Conservation (phyloP, 768 basidiomycete genomes). For the Exsudoporus frostii region DNA sequence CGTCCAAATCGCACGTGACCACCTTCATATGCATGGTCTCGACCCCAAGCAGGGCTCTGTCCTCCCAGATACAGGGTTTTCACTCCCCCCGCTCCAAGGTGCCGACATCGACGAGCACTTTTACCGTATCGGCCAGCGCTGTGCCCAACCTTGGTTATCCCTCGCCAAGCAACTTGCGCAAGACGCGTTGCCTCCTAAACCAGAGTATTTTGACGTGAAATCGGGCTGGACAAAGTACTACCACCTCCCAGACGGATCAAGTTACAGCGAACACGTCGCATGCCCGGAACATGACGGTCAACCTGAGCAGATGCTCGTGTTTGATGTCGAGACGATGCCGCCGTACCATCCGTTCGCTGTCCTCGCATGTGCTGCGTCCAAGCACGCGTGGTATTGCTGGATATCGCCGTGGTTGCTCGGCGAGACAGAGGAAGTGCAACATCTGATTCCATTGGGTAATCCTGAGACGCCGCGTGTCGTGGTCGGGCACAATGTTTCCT, state of each 20-base stretch:
- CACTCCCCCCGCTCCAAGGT: constrained; percentile 83
- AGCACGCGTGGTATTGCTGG: constrained; percentile 92
- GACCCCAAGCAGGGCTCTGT: constrained; percentile 76
- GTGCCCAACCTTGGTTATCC: constrained; percentile 74
- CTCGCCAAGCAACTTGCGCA: constrained; percentile 60
- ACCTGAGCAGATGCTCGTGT: constrained; percentile 72
- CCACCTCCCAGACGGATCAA: constrained; percentile 67
- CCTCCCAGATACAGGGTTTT: constrained; percentile 75
- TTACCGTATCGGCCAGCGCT: constrained; percentile 64
- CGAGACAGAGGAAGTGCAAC: constrained; percentile 50
- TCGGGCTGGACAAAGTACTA: constrained; percentile 92
- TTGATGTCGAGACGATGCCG: constrained; percentile 94
- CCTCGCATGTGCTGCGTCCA: constrained; percentile 84
- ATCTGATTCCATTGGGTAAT: constrained; percentile 74
- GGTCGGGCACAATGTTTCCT: constrained; percentile 94
- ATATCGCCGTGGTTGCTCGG: constrained; percentile 89
- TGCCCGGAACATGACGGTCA: constrained; percentile 61
- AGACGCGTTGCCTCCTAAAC: constrained; percentile 56
- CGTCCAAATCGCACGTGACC: constrained; percentile 74
- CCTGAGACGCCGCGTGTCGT: constrained; percentile 55
- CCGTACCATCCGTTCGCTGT: constrained; percentile 77
- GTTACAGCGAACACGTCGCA: constrained; percentile 69
- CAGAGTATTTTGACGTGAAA: constrained; percentile 49
- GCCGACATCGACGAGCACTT: constrained; percentile 85
- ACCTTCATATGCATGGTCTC: constrained; percentile 79